Percentiles rank a stretch among this genome's conserved stretches.
phyloP scores from a whole-genome alignment of 2,329 filamentous ascomycete species.

The Epichloe festucae region DNA sequence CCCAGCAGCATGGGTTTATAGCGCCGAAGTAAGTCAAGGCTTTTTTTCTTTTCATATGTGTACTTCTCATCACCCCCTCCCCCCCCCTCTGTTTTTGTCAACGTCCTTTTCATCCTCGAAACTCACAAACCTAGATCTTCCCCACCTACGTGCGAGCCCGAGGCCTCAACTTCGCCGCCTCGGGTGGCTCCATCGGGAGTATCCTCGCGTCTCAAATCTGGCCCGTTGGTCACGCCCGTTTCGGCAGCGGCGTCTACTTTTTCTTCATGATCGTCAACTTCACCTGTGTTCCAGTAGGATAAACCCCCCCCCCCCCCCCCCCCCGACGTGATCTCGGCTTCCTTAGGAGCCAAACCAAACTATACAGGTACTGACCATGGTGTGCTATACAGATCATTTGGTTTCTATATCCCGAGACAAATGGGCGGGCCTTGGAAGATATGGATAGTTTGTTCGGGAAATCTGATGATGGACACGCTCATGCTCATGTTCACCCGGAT shows the following conservation, averaged over 20 bases:
- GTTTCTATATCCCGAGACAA: slow-evolving; percentile 32
- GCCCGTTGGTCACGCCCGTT: slow-evolving; percentile 37
- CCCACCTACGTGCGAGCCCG: slow-evolving; percentile 42
- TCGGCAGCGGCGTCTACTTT: slow-evolving; percentile 42
- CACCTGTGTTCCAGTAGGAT: slow-evolving; percentile 6
- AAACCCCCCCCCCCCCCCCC: no score
- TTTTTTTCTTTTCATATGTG: background rate
- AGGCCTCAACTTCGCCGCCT: slow-evolving; percentile 42
- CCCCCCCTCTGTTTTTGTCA: background rate
- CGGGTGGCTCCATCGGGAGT: slow-evolving; percentile 40
- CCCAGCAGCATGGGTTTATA: slow-evolving; percentile 45
- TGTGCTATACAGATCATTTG: slow-evolving; percentile 22
- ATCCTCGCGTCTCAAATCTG: slow-evolving; percentile 41
- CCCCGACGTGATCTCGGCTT: no score
- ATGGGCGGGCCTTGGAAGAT: slow-evolving; percentile 27
- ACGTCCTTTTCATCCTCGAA: background rate
- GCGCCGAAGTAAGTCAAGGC: slow-evolving; percentile 32
- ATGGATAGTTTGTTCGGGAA: slow-evolving; percentile 30
- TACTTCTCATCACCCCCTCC: background rate
- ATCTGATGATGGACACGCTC: background rate
- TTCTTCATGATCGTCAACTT: slow-evolving; percentile 33
- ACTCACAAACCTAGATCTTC: slow-evolving; percentile 29
- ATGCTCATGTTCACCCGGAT: background rate
- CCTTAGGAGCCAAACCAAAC: background rate
- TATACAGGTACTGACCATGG: background rate